These are phyloP conservation scores for Neonectria coccinea DNA, from an alignment of 2,329 filamentous ascomycete species.

Conservation along the genomic window DNA sequence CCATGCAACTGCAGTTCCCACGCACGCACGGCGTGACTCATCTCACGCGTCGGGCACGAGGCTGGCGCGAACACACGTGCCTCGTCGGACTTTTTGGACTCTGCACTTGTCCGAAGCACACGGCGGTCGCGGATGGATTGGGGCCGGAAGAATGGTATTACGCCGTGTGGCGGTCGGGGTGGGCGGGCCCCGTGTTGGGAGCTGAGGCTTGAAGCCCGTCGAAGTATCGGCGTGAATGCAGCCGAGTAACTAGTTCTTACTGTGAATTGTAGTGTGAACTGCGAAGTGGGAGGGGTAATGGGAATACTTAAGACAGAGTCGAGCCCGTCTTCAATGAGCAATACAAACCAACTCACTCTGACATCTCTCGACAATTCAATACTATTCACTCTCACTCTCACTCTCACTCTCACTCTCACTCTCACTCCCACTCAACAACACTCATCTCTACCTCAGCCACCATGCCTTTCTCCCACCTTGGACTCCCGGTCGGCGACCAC, in stretches of 20 bases:
- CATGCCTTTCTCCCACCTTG: conserved; percentile 40
- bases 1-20: neutral
- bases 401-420: neutral
- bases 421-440: neutral
- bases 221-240: conserved; percentile 30
- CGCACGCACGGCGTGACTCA: conserved; percentile 3
- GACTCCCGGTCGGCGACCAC: conserved; percentile 41
- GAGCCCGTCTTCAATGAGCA: neutral
- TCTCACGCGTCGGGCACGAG: conserved; percentile 8
- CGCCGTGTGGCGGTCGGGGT: conserved; percentile 12
- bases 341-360: conserved; percentile 1
- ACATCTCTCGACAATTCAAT: neutral
- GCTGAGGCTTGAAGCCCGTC: neutral
- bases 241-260: neutral
- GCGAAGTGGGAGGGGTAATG: neutral
- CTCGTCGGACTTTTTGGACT: conserved; percentile 12
- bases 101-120: neutral
- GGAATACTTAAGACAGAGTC: conserved; percentile 23
- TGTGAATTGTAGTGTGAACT: neutral
- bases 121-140: neutral
- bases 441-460: neutral
- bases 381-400: neutral
- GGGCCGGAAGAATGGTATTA: neutral
- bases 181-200: conserved; percentile 6
- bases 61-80: conserved; percentile 24